Conservation (phyloP, 1,284 basidiomycete species). For the Melampsora medusae region DNA sequence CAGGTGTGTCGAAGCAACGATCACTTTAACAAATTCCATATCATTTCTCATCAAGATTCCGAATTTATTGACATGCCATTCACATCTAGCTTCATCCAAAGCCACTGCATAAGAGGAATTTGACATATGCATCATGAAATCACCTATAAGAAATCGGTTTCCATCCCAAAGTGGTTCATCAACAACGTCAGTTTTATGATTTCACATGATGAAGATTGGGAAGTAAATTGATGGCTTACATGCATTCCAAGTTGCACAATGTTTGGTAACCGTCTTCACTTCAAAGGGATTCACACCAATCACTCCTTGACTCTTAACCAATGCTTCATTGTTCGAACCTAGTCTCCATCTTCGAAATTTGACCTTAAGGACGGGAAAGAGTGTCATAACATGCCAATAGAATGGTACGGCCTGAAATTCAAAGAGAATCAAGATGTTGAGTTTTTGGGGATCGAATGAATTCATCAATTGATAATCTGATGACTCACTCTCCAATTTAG, state of each 20-base stretch:
- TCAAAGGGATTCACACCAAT: conserved; percentile 23
- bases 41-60: conserved; percentile 17
- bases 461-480: background rate
- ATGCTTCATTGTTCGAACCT: background rate
- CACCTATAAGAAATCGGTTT: conserved; percentile 3
- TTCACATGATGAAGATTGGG: background rate
- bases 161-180: background rate
- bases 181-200: background rate
- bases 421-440: background rate
- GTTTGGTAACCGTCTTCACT: conserved; percentile 10
- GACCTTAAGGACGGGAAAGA: conserved; percentile 17
- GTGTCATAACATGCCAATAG: conserved; percentile 30
- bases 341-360: conserved; percentile 18
- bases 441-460: background rate
- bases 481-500: conserved; percentile 20
- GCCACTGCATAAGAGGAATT: conserved; percentile 40
- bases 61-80: conserved; percentile 16
- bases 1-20: conserved; percentile 35
- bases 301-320: background rate
- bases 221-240: conserved; percentile 1
- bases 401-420: conserved; percentile 1
- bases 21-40: conserved; percentile 10
- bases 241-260: conserved; percentile 39
- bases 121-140: conserved; percentile 35
- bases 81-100: conserved; percentile 24